These are phyloP conservation scores for Areca catechu DNA, from an alignment of 176 grass and related monocot species.

Conservation along the genomic window DNA sequence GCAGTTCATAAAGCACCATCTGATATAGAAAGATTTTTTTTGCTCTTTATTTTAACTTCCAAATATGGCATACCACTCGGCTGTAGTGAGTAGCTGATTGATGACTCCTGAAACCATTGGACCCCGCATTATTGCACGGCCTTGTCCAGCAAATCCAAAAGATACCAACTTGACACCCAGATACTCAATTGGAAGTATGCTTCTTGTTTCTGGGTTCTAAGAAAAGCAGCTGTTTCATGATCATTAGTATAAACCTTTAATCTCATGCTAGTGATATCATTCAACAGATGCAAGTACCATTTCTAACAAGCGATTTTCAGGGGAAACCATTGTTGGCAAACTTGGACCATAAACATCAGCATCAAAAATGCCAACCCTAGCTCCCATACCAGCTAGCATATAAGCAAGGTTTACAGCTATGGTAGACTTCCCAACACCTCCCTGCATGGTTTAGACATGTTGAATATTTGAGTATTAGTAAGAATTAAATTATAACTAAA, in stretches of 20 bases:
- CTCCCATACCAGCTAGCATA: conserved; percentile 88
- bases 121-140: conserved; percentile 89
- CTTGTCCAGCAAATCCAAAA: conserved; percentile 97
- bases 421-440: conserved; percentile 93
- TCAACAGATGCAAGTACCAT: conserved; percentile 47
- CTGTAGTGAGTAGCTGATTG: conserved; percentile 82
- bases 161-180: conserved; percentile 94
- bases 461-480: background rate
- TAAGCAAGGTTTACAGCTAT: conserved; percentile 92
- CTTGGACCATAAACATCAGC: conserved; percentile 93
- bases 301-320: conserved; percentile 73
- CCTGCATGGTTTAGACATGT: conserved; percentile 26
- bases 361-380: conserved; percentile 94
- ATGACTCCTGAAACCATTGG: conserved; percentile 98
- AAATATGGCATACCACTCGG: conserved; percentile 62
- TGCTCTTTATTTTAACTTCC: too few species aligned
- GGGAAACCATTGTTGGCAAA: conserved; percentile 98
- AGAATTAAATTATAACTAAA: too few species aligned
- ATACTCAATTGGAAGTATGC: conserved; percentile 70
- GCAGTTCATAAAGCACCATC: too few species aligned
- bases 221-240: conserved; percentile 81
- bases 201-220: conserved; percentile 84
- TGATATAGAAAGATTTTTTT: too few species aligned
- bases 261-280: conserved; percentile 23
- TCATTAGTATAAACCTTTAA: conserved; percentile 57